These are phyloP conservation scores for Ophiostoma sp. DNA, from an alignment of 2,329 filamentous ascomycete species.

Conservation along the genomic window DNA sequence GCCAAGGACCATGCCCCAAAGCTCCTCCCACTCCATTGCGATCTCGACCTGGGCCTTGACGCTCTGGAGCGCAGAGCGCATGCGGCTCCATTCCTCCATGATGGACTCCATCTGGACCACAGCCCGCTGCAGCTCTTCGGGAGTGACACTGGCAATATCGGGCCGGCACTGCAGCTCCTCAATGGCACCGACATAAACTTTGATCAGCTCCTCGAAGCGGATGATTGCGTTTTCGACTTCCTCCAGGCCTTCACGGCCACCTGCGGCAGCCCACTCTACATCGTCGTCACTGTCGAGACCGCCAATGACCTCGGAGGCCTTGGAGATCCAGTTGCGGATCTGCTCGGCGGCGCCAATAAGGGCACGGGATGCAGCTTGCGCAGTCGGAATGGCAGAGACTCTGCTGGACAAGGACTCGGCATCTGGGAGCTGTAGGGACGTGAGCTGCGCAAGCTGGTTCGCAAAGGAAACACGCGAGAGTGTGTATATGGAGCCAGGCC, in stretches of 20 bases:
- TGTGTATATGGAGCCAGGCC: conserved; percentile 86
- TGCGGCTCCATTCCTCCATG: conserved; percentile 74
- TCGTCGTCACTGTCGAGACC: conserved; percentile 94
- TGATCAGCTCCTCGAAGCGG: conserved; percentile 82
- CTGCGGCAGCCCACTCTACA: conserved; percentile 91
- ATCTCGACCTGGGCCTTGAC: conserved; percentile 91
- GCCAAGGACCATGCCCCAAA: conserved; percentile 89
- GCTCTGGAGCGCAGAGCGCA: conserved; percentile 67
- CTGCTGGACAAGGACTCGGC: conserved; percentile 75
- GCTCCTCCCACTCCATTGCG: conserved; percentile 97
- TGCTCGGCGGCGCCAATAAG: conserved; percentile 84
- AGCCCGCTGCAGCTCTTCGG: conserved; percentile 65
- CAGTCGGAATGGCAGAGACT: conserved; percentile 78
- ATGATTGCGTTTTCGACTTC: conserved; percentile 69
- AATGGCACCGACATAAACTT: conserved; percentile 90
- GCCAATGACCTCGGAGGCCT: conserved; percentile 81
- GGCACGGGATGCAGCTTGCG: conserved; percentile 74
- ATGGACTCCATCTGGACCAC: conserved; percentile 88
- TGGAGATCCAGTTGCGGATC: conserved; percentile 88
- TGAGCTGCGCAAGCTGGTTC: conserved; percentile 87
- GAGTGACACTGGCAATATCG: conserved; percentile 67
- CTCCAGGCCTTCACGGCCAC: conserved; percentile 72
- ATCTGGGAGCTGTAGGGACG: conserved; percentile 81
- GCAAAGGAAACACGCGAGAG: conserved; percentile 88
- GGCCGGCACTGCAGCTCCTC: conserved; percentile 76